Percentiles rank a stretch among this genome's conserved stretches.
Evolutionary conservation across 352 stramenopile species (phyloP).

Genomic region (Pythium guiyangense): DNA sequence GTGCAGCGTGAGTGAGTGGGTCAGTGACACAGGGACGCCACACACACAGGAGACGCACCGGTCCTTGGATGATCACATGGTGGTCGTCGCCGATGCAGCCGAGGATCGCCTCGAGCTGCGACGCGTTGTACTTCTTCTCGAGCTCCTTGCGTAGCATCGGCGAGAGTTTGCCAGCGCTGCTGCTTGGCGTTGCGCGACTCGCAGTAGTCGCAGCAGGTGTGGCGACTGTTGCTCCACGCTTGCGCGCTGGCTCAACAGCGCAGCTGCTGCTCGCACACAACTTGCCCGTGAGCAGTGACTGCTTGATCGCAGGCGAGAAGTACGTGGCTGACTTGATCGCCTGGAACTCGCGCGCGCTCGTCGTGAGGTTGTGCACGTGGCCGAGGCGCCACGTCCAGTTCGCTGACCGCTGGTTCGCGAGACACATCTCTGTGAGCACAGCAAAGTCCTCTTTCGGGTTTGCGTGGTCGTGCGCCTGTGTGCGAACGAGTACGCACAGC

Average conservation of each 20-base stretch:
- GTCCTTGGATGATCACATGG: constrained; percentile 78
- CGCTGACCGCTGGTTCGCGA: constrained; percentile 50
- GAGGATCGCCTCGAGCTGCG: constrained; percentile 69
- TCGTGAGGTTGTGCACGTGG: constrained; percentile 70
- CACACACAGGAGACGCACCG: constrained; percentile 29
- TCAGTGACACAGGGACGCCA: background rate
- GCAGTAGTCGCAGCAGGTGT: background rate
- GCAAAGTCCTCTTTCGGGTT: constrained; percentile 30
- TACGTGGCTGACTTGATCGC: constrained; percentile 61
- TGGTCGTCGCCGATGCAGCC: constrained; percentile 55
- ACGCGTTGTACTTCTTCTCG: constrained; percentile 62
- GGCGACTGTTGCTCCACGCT: background rate
- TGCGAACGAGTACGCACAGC: constrained; percentile 59
- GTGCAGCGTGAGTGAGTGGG: background rate
- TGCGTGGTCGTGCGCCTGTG: constrained; percentile 20
- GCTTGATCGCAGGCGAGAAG: constrained; percentile 42
- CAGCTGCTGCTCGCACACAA: constrained; percentile 5
- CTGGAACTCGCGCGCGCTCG: constrained; percentile 77
- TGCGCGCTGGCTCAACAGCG: background rate
- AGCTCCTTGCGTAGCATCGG: constrained; percentile 41
- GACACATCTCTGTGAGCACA: constrained; percentile 57
- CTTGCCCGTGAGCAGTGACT: constrained; percentile 43
- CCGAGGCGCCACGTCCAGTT: constrained; percentile 65
- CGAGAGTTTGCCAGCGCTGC: constrained; percentile 21
- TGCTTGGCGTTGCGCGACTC: constrained; percentile 8